A percentile compares a stretch with the other conserved stretches of the same genome.
These are phyloP conservation scores for Claviceps cyperi DNA, from an alignment of 2,329 filamentous ascomycete genomes.

Conservation along the genomic window DNA sequence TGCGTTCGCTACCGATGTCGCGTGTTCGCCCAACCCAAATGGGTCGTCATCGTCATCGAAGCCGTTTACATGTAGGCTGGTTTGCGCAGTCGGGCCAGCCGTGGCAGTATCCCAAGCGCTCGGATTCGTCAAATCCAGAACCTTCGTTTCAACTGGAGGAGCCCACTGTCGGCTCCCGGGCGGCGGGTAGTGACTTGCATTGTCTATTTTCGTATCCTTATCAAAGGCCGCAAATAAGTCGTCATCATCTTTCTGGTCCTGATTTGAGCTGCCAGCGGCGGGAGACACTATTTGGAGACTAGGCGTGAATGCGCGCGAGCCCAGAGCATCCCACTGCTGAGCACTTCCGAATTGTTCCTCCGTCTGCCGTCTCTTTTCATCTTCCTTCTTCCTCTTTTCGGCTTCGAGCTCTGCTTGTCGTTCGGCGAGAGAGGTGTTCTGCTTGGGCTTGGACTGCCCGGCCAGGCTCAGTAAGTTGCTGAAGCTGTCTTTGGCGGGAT, in stretches of 20 bases:
- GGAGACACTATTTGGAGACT: constrained; percentile 16
- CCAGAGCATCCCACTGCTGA: constrained; percentile 64
- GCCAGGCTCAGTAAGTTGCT: constrained; percentile 55
- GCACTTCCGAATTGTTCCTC: constrained; percentile 66
- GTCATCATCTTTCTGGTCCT: constrained; percentile 29
- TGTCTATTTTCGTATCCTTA: constrained; percentile 51
- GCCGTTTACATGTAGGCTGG: constrained; percentile 12
- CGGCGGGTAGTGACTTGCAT: constrained; percentile 49
- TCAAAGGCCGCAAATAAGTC: constrained; percentile 56
- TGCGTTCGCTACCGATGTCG: constrained; percentile 14
- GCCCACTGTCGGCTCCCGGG: constrained; percentile 28
- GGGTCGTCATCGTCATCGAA: constrained; percentile 71
- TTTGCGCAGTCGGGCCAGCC: constrained; percentile 7
- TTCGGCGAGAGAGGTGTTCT: constrained; percentile 65
- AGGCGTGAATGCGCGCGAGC: constrained; percentile 32
- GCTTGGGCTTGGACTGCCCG: constrained; percentile 36
- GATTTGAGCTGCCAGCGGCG: constrained; percentile 8
- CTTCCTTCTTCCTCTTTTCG: constrained; percentile 58
- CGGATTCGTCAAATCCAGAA: constrained; percentile 37
- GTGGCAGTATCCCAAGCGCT: constrained; percentile 31
- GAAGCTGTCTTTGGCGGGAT: constrained; percentile 56
- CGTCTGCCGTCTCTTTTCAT: constrained; percentile 54
- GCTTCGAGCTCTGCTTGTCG: constrained; percentile 54
- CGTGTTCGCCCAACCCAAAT: constrained; percentile 60
- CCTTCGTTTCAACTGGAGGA: constrained; percentile 26